These are phyloP conservation scores for Macadamia tetraphylla DNA, from an alignment of 164 flowering plant genomes.

Conservation along the genomic window DNA sequence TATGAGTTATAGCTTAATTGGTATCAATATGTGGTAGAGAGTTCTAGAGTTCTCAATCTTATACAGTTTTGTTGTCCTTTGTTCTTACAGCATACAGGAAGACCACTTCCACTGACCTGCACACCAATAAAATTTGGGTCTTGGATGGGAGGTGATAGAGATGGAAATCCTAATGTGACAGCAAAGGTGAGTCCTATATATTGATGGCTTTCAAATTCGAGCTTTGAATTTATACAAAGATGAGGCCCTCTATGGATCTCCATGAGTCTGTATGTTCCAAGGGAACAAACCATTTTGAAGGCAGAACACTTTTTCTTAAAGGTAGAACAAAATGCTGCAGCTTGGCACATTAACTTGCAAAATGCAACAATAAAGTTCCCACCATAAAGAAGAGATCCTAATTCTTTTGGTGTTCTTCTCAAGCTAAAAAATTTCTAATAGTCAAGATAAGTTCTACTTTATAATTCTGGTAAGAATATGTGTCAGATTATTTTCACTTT, in stretches of 20 bases:
- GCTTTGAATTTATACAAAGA: background rate
- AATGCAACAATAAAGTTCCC: too few relatives aligned
- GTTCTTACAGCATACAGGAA: constrained; percentile 71
- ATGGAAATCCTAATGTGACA: constrained; percentile 97
- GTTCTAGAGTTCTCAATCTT: constrained; percentile 5
- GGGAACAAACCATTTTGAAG: background rate
- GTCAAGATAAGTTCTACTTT: too few relatives aligned
- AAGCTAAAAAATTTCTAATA: too few relatives aligned
- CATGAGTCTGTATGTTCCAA: background rate
- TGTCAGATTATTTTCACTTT: too few relatives aligned
- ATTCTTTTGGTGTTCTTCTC: too few relatives aligned
- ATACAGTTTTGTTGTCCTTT: constrained; percentile 4
- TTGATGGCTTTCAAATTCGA: constrained; percentile 41
- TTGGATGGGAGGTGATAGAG: constrained; percentile 99
- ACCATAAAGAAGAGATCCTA: too few relatives aligned
- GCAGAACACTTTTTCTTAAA: too few relatives aligned
- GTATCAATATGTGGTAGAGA: too few relatives aligned
- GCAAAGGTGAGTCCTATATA: constrained; percentile 50
- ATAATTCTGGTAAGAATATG: too few relatives aligned
- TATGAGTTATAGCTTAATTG: too few relatives aligned
- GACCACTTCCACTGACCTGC: constrained; percentile 83
- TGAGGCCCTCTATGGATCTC: background rate
- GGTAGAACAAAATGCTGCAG: too few relatives aligned
- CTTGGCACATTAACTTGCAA: too few relatives aligned
- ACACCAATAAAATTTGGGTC: constrained; percentile 93